Evolutionary conservation across 2,329 filamentous ascomycete genomes (phyloP).

Genomic region (Pseudogymnoascus sp.): DNA sequence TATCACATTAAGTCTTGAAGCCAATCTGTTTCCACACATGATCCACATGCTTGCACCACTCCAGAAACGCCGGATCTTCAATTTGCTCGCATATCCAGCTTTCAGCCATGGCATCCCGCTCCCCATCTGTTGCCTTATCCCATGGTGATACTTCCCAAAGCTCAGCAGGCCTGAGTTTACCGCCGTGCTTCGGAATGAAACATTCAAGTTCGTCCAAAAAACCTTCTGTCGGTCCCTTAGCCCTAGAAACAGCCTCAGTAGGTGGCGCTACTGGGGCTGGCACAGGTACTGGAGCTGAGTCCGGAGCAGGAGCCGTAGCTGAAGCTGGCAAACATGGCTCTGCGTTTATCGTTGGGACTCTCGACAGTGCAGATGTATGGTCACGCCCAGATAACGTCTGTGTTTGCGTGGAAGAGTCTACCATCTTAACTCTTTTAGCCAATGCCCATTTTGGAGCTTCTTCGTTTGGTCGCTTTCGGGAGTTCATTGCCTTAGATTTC

Average conservation of each 20-base stretch:
- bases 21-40: conserved; percentile 40
- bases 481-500: conserved; percentile 18
- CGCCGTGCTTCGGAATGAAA: conserved; percentile 21
- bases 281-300: background rate
- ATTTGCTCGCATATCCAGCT: conserved; percentile 44
- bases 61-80: conserved; percentile 41
- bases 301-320: conserved; percentile 9
- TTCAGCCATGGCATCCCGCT: conserved; percentile 37
- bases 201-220: conserved; percentile 20
- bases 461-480: conserved; percentile 16
- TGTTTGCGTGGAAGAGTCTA: conserved; percentile 27
- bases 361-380: conserved; percentile 12
- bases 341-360: background rate
- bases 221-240: conserved; percentile 13
- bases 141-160: conserved; percentile 24
- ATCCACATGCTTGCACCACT: conserved; percentile 43
- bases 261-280: background rate
- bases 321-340: background rate
- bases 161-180: conserved; percentile 20
- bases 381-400: conserved; percentile 17
- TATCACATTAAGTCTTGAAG: conserved; percentile 30
- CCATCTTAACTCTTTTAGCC: conserved; percentile 25
- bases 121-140: conserved; percentile 28
- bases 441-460: background rate
- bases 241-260: background rate